Evolutionary conservation across 306 rosid species (phyloP), one percentile per base, ranked within the genome.

Genomic region (Betula pendula): DNA sequence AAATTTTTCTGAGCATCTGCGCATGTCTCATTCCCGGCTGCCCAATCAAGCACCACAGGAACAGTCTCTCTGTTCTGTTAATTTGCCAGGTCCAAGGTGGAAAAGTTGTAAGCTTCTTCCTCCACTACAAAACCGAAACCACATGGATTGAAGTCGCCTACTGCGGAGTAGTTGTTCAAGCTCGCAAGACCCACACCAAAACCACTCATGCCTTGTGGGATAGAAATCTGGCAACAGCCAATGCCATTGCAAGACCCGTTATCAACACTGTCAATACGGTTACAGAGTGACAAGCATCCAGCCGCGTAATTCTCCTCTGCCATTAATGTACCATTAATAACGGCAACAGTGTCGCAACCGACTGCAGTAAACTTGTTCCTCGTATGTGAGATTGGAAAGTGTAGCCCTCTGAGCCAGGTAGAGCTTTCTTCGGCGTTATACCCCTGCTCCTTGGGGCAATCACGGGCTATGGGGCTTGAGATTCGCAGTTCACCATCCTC

Each of bases 31-130:
- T 85, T 70, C 20, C 75, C 75, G 13, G 84, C 59, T 4, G 76
- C 83, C 94, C 94, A 90, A 72, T 82, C 79, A 9, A 88, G 33
- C 50, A 81, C 85, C 3, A 49, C 40, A 0, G 88, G 88, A 49
- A 84, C n/a, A 33, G 0, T 3, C n/a, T 0, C 1, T 9, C 0
- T 12, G 6, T 17, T 3, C 9, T 71, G 3, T 2, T 84, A 75
- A 15, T 81, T 15, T 0, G 0, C 15, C 1, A 84, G 59, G 25
- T 81, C 80, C 1, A 0, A 0, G 0, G 24, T 0, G 0, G 35
- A 10, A 50, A 86, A 89, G 3, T 50, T 55, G 79, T 81, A 89
- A 31, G 16, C 55, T 11, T 68, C 44, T 4, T 71, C 80, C 24
- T 86, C 75, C 0, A 12, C 80, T 0, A 81, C 8, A 65, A 89